A percentile compares a stretch with the other conserved stretches of the same genome.
phyloP scores from a whole-genome alignment of 225 moss, liverwort and hornwort genomes.

The Polytrichum formosum region DNA sequence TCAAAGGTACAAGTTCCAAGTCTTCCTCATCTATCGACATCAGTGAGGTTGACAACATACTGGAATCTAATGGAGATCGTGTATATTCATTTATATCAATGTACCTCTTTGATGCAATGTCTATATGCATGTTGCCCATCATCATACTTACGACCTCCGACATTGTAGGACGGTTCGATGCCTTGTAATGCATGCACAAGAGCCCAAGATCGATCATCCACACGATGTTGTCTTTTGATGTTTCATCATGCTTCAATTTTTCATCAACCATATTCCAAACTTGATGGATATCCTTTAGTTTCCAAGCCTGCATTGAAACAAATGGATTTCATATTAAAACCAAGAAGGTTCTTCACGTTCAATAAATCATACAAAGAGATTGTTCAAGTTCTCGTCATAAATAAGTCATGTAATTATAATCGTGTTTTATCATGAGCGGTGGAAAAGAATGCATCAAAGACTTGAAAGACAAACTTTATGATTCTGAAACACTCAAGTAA shows the following conservation, averaged over 20 bases:
- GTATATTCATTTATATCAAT: neutral
- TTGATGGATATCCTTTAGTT: neutral
- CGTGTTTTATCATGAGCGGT: neutral
- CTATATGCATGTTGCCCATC: neutral
- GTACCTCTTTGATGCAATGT: neutral
- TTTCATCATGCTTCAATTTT: neutral
- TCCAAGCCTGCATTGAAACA: neutral
- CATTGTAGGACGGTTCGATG: neutral
- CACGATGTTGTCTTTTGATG: neutral
- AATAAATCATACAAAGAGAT: too few species aligned
- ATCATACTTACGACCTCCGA: neutral
- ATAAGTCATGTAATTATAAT: neutral
- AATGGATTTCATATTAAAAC: neutral
- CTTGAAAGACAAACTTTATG: neutral
- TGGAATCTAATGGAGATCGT: neutral
- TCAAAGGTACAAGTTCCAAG: neutral
- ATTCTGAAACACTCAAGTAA: neutral
- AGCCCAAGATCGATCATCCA: neutral
- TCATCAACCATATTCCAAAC: neutral
- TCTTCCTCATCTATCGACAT: neutral
- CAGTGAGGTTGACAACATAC: neutral
- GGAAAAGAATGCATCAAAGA: neutral
- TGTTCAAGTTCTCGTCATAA: neutral
- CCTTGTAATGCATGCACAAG: neutral
- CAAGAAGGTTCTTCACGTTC: neutral